Evolutionary conservation across 108 stramenopile genomes (phyloP), one percentile per base, ranked within the genome.

Genomic region (Schizochytrium sp.): DNA sequence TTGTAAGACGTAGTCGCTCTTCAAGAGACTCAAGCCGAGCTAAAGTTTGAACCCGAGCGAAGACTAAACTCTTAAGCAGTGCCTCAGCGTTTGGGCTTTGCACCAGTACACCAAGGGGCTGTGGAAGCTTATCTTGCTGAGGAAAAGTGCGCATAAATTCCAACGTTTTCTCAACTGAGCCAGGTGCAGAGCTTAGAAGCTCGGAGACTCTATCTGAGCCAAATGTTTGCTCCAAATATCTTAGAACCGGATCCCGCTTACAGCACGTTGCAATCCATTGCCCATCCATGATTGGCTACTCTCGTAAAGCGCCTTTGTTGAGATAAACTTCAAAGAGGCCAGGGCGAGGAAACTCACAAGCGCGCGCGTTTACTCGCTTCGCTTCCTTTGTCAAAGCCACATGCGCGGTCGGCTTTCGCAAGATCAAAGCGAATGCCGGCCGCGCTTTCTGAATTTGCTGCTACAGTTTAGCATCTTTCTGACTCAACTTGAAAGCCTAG

Each of bases 11-110:
- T 15, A 69, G 64, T 10, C 44, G 64, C 12, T 44, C 5, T 15
- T 69, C 64, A 44, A 69, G 64, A 15, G 64, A 69, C 64, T 69
- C 64, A 3, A 69, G 64, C 10, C 64, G 64, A 28, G 64, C 64
- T 2, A 69, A 44, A 10, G 64, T 69, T 15, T 69, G 64, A 38
- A 15, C 64, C 19, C 64, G 64, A 5, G 64, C 64, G 44, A 69
- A 69, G 64, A 69, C 64, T 38, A 69, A 44, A 15, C 64, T 69
- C 44, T 69, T 69, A 7, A 69, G 64, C 64, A 69, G 15, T 8
- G 12, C 64, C 64, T 38, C 19, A 7, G 64, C 64, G 28, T 69
- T 69, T 7, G 64, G 64, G 28, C 64, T 69, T 44, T 69, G 64
- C 12, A 69, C 42, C 19, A 69, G 64, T 13, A 44, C 28, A 12